Conservation (phyloP, 108 stramenopile genomes). For the Nannochloropsis granulata region DNA sequence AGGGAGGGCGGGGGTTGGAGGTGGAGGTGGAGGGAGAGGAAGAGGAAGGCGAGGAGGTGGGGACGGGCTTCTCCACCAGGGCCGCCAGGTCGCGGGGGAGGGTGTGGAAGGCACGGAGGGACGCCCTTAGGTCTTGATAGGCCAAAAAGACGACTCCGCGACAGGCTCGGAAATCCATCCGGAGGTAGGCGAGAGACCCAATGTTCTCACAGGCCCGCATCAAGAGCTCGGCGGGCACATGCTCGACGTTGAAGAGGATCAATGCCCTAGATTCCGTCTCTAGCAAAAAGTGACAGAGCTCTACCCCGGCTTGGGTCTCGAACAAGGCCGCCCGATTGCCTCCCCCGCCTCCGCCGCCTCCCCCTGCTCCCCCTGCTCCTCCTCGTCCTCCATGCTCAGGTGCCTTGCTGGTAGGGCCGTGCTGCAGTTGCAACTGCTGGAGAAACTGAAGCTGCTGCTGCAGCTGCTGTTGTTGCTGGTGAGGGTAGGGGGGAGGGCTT, state of each 20-base stretch:
- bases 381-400: background rate
- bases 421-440: background rate
- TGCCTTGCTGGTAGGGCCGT: background rate
- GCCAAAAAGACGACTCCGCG: conserved; percentile 27
- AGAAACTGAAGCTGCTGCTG: background rate
- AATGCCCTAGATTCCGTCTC: conserved; percentile 22
- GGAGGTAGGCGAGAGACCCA: conserved; percentile 29
- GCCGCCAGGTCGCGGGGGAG: conserved; percentile 7
- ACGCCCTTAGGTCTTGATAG: conserved; percentile 21
- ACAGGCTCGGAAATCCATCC: conserved; percentile 1
- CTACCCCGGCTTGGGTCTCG: conserved; percentile 15
- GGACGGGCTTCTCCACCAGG: background rate
- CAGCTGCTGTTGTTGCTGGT: background rate
- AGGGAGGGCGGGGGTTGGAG: background rate
- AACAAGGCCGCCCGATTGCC: conserved; percentile 5
- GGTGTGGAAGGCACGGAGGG: conserved; percentile 14
- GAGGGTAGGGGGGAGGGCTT: background rate
- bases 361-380: background rate
- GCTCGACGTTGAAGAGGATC: conserved; percentile 27
- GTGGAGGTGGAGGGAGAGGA: too few species aligned
- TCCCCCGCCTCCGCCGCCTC: background rate
- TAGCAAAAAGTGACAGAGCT: conserved; percentile 22
- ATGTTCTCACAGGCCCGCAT: conserved; percentile 7
- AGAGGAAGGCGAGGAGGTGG: background rate
- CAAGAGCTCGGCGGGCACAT: conserved; percentile 13